Percentiles rank a stretch among this genome's conserved stretches.
phyloP scores from a whole-genome alignment of 768 basidiomycete species.

The Russula brevipes region DNA sequence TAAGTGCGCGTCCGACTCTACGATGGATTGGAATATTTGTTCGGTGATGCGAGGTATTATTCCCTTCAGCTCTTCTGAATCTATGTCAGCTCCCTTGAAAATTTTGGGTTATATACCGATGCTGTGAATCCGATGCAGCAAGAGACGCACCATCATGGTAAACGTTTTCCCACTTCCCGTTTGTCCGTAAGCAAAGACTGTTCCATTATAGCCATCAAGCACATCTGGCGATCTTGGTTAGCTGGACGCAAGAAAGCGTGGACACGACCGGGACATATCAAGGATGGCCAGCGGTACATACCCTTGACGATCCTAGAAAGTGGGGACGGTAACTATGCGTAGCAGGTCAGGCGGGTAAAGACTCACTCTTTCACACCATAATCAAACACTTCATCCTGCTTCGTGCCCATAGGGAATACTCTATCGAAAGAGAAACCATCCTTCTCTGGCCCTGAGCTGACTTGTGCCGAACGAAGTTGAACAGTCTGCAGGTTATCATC shows the following conservation, averaged over 20 bases:
- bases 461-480: constrained; percentile 63
- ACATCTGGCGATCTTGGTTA: constrained; percentile 60
- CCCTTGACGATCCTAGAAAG: constrained; percentile 79
- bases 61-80: constrained; percentile 86
- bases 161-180: constrained; percentile 90
- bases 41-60: constrained; percentile 98
- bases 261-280: neutral
- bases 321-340: constrained; percentile 6
- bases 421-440: constrained; percentile 98
- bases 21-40: constrained; percentile 97
- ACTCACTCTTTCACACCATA: constrained; percentile 96
- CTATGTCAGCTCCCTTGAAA: constrained; percentile 90
- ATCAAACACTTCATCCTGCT: constrained; percentile 93
- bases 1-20: constrained; percentile 88
- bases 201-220: constrained; percentile 97
- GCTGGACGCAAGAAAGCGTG: constrained; percentile 3
- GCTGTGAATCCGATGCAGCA: neutral
- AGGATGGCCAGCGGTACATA: constrained; percentile 29
- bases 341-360: neutral
- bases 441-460: constrained; percentile 81
- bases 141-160: constrained; percentile 86
- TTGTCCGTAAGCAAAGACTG: constrained; percentile 84
- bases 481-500: constrained; percentile 83
- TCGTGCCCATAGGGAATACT: constrained; percentile 88
- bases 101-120: neutral